Evolutionary conservation across 805 yeast species (phyloP), one percentile per base, ranked within the genome.

Genomic region (Pichia eremophila): DNA sequence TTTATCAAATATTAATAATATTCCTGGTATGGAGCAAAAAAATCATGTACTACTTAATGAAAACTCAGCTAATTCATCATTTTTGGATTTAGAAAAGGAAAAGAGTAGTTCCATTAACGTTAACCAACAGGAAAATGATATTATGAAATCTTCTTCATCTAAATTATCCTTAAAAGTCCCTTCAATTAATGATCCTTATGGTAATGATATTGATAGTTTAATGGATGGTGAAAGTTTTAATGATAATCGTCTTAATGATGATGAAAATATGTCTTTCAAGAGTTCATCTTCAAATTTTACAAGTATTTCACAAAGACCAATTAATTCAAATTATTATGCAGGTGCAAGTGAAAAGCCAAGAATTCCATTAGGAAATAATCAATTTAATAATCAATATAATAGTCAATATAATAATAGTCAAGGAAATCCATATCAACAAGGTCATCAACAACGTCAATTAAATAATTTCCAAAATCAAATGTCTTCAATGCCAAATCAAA

Each of bases 221-320:
- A 22, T 28, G 10, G 29, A 19, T 22, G 39, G 39, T 47, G 43
- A 37, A 7, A 38, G 39, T 27, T 22, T 38, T 31, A 14, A 8
- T 17, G 45, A 40, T 41, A 18, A 40, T 25, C 41, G 42, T 6
- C 15, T 44, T 6, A 17, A 22, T 7, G 40, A 44, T 19, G 14
- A 4, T 45, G 45, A 38, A 34, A 36, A 37, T 27, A 28, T n/a
- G 1, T 45, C 47, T 15, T 36, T 25, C 17, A 46, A 43, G 36
- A 47, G 51, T 18, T 36, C 41, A 8, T 46, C 47, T 42, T 83
- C 91, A 1, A 83, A 81, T 57, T 82, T 85, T 63, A 84, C 93
- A 1, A 80, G 88, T 45, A 85, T 85, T 2, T 82, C 90, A 8
- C 91, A 84, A 63, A 70, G 91, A 60, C 89, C 81, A 28, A 72